Base-by-base conservation (phyloP, 768 basidiomycete genomes). In the Termitomyces sp. region DNA sequence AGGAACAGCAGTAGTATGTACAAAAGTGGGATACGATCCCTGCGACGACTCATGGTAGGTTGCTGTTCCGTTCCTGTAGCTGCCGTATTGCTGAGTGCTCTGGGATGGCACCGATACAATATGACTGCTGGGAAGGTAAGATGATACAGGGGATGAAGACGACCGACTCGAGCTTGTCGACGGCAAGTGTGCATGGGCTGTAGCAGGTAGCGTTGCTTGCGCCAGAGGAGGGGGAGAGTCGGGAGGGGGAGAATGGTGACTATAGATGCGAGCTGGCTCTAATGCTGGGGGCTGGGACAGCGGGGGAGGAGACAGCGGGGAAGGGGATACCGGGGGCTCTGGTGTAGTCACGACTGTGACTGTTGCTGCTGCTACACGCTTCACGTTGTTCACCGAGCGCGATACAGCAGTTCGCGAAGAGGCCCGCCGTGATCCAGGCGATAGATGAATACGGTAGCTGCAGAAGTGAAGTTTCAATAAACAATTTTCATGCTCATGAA, bases 361-460 rank as follows among this genome's bases (percentile, higher is more conserved):
- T 21, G 61, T 58, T 41, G 39, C 19, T 10, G 25, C 42, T 17
- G 42, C 16, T 19, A 66, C 51, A 59, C 72, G 70, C 66, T 72
- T 65, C 59, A 64, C 58, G 1, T 27, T 48, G 34, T 56, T 58
- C 67, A 16, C 70, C 69, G 37, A 51, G 52, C 80, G 79, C 34
- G 77, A 75, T 50, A 80, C 78, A 11, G 82, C 79, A n/a, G 82
- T 79, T 40, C 86, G 79, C 1, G 83, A 80, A 0, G 87, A 84
- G 65, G 77, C 83, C 47, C 89, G 73, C 30, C 89, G 80, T 0
- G 89, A 91, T 49, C 89, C 87, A 0, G 89, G 89, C 1, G 89
- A 89, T 21, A 91, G 76, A 66, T 91, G 89, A 60, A 91, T 90
- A 19, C 88, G 85, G 65, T 90, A 91, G 63, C 89, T 91, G 65